Evolutionary conservation across 805 yeast genomes (phyloP), one percentile per base, ranked within the genome.

Genomic region (Candida orba): DNA sequence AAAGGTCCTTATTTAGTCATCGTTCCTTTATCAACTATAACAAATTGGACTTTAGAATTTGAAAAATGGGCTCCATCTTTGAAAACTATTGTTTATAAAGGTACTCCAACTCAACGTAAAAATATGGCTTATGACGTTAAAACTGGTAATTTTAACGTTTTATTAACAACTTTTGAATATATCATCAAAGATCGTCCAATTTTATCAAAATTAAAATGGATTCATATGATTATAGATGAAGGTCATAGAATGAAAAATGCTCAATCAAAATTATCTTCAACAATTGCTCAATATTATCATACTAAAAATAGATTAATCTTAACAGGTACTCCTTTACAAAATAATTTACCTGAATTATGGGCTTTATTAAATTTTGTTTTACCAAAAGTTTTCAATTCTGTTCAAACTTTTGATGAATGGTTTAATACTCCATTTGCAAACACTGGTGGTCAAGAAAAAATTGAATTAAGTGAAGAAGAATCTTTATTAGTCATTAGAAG

Each of bases 201-300:
- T 18, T 66, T 85, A 53, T 65, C 80, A 25, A 82, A 81, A 55
- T 76, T 81, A 52, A 75, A 75, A 50, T 85, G 90, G 80, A 83
- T 84, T 35, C 91, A 86, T 61, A 85, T 85, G 91, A 84, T 85
- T 51, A 85, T 85, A 52, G 95, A 85, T 69, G 95, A 85, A 71
- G 95, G 95, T 63, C 95, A 85, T 63, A 72, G 95, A 66, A 81
- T 85, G 89, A 85, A 85, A 59, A 85, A 85, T 58, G 71, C 89
- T 2, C 76, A 76, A 45, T 83, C 91, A 3, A 85, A 84, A 57
- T 66, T 85, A 44, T 82, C 91, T 0, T 69, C 69, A 43, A 84
- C 93, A 0, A 76, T 85, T 52, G 78, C 82, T 31, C 78, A 74
- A 43, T 83, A 78, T 55, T 85, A 86, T 55, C 81, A 75, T 51